phyloP scores from a whole-genome alignment of 345 rosid species.

The Rhodamnia argentea region DNA sequence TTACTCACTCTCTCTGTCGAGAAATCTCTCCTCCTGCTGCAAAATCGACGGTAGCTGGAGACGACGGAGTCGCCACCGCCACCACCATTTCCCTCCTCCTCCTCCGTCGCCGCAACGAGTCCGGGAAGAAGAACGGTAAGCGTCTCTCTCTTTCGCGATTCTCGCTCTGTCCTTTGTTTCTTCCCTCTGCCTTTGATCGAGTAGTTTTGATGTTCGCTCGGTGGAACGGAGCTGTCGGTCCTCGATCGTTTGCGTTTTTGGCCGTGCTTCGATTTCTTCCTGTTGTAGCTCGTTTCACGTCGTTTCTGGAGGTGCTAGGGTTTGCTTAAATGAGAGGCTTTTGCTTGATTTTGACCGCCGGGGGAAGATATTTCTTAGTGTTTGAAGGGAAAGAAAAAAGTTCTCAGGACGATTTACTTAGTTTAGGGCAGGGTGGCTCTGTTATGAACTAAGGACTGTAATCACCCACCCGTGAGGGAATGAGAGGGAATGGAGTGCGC shows the following conservation, averaged over 20 bases:
- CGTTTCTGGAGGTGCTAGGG: not conserved
- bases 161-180: not conserved
- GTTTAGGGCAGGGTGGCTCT: not conserved
- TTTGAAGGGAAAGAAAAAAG: not conserved
- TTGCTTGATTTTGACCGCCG: not conserved
- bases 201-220: not conserved
- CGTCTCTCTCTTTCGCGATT: not conserved
- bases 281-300: not conserved
- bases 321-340: not conserved
- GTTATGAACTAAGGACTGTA: not conserved
- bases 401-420: not conserved
- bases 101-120: not conserved
- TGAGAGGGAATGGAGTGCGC: not conserved
- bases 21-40: not conserved
- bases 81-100: not conserved
- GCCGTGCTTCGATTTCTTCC: not conserved
- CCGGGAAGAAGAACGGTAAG: not conserved
- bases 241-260: not conserved
- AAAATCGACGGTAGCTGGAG: not conserved
- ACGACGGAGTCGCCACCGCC: not conserved
- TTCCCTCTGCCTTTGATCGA: not conserved
- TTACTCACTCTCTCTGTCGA: not conserved
- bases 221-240: not conserved
- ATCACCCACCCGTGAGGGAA: not conserved
- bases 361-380: not conserved